Base-by-base conservation (phyloP, 2,329 filamentous ascomycete genomes). In the Microdochium paspali region DNA sequence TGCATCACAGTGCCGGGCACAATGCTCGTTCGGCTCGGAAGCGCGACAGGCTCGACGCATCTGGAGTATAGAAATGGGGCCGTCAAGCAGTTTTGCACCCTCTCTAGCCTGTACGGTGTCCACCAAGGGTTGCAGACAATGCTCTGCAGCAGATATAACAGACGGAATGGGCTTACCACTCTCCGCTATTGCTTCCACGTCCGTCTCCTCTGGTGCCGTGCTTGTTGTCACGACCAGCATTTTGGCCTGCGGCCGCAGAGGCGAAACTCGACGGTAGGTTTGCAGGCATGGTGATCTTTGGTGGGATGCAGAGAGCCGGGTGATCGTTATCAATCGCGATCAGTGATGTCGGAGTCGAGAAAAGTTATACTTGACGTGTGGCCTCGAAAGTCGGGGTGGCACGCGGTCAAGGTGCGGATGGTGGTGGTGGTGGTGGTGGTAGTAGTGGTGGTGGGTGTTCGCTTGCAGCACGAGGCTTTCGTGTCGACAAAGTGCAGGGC, bases 211-310 rank as follows among this genome's bases (percentile, higher is more conserved):
- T 80, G 65, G 66, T 69, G 63, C 74, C 79, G 69, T 67, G 69
- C 70, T 74, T 76, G 58, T 71, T 65, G 66, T 78, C 79, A 64
- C 75, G 79, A 68, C 65, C 81, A 64, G 73, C 70, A 59, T 76
- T 82, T 66, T 87, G 85, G 66, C 85, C 85, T 64, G 86, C 85
- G 57, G 86, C 86, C 60, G 86, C 86, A 63, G 86, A 89, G 65
- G 86, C 86, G 70, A 90, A 90, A 75, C 84, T 90, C 58, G 86
- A 88, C 60, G 85, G 82, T 66, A 89, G 78, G 71, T 85, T 83
- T 65, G 82, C 80, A 71, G 84, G 79, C 85, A 89, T 76, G 50
- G 53, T 67, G 50, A 40, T 20, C 35, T 40, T 40, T 40, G n/a
- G 18, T 5, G 18, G 35, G 35, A 12, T 40, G 35, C 23, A 20